These are phyloP conservation scores for Serpula lacrymans DNA, from an alignment of 768 basidiomycete species.

Conservation along the genomic window DNA sequence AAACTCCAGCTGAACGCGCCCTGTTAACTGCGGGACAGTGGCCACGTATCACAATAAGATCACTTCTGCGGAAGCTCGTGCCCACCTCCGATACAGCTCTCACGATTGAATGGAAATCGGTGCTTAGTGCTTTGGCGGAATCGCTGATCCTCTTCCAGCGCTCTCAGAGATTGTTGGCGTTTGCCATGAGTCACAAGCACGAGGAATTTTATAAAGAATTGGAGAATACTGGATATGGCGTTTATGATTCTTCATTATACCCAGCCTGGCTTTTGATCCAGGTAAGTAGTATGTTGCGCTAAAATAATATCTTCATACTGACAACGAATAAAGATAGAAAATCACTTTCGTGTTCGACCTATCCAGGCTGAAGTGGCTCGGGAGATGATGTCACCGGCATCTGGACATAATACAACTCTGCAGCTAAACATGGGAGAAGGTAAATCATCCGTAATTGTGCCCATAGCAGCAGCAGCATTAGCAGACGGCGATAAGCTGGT, in stretches of 20 bases:
- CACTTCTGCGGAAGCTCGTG: conserved; percentile 29
- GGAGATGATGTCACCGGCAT: conserved; percentile 45
- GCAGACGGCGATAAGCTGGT: conserved; percentile 42
- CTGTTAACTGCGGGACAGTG: conserved; percentile 27
- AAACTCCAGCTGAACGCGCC: conserved; percentile 13
- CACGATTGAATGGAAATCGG: conserved; percentile 25
- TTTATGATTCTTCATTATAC: conserved; percentile 13
- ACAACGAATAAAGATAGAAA: conserved; percentile 36
- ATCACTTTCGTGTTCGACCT: conserved; percentile 39
- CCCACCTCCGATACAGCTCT: conserved; percentile 15
- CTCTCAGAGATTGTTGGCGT: conserved; percentile 30
- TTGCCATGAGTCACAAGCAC: conserved; percentile 14
- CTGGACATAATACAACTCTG: conserved; percentile 33
- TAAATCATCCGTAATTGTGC: conserved; percentile 50
- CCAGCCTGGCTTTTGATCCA: conserved; percentile 47
- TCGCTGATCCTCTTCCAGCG: conserved; percentile 33
- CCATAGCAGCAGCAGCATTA: conserved; percentile 36
- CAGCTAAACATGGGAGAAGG: conserved; percentile 63
- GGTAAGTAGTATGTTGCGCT: conserved; percentile 17
- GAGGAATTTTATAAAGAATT: conserved; percentile 31
- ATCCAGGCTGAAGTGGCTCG: conserved; percentile 40
- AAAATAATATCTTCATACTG: conserved; percentile 2
- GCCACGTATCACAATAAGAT: conserved; percentile 32
- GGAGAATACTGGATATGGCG: conserved; percentile 20
- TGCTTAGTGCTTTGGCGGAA: conserved; percentile 26